Base-by-base conservation (phyloP, 345 rosid genomes). In the Diplotaxis tenuifolia region DNA sequence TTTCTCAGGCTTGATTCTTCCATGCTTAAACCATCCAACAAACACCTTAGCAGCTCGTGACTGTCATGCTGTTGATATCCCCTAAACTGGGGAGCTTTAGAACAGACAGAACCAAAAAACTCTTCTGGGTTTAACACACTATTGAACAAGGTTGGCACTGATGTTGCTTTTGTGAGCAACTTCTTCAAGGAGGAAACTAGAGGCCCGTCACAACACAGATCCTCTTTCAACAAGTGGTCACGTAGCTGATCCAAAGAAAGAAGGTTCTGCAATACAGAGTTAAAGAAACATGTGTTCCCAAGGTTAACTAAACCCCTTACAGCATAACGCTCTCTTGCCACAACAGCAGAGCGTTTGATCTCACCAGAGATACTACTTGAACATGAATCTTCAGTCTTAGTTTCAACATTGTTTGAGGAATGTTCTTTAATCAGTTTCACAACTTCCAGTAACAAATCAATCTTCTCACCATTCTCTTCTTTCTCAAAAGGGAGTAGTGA, bases 1-100 rank as follows among this genome's bases (percentile, higher is more conserved):
- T 82, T 90, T 59, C 80, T 80, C 56, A 68, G 61, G 65, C 80
- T 47, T 1, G 85, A 77, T 78, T 92, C 99, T 79, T 95, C 99
- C 3, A 84, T 77, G 60, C 89, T 85, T 83, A 92, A 80, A 15
- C 84, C 78, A 79, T 92, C 99, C 67, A 95, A 86, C 66, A 95
- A 83, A 84, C 85, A 92, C 5, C 82, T 81, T 55, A 95, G 89
- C 82, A 95, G 75, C 82, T 95, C 97, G 75, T 95, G 99, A 65
- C 97, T 87, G 61, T 95, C 97, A 58, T 95, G 97, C 84, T 90
- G 99, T 75, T 90, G 92, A 80, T 82, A 90, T 71, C 97, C 99
- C 76, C 76, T 81, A 78, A 95, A 95, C 38, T 92, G 96, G 5
- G 99, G 96, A 67, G 97, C 92, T 75, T 87, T 95, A 58, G 89